phyloP scores from a whole-genome alignment of 805 yeast genomes.

The Yamadazyma laniorum region DNA sequence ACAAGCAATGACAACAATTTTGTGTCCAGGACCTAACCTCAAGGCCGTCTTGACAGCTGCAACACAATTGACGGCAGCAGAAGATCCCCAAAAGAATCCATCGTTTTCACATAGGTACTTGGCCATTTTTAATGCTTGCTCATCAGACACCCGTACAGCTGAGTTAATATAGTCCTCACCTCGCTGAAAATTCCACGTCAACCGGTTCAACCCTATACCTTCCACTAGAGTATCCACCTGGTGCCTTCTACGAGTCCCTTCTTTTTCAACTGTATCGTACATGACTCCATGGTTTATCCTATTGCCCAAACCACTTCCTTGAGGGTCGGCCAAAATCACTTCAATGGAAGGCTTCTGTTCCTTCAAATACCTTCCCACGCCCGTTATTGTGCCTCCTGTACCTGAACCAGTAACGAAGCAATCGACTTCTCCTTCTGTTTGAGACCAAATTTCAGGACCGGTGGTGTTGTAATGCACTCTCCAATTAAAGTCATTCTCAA shows the following conservation, averaged over 20 bases:
- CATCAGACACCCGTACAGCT: constrained; percentile 75
- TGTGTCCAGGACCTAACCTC: constrained; percentile 53
- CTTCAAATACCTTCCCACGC: constrained; percentile 80
- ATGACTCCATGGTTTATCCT: constrained; percentile 86
- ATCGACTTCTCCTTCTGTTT: constrained; percentile 64
- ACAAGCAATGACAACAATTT: constrained; percentile 82
- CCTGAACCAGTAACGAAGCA: constrained; percentile 90
- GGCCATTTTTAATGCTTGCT: constrained; percentile 86
- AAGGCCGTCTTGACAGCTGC: constrained; percentile 67
- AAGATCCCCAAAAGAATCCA: constrained; percentile 88
- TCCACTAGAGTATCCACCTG: constrained; percentile 95
- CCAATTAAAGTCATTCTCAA: constrained; percentile 94
- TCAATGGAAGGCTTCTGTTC: constrained; percentile 47
- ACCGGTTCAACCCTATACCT: constrained; percentile 87
- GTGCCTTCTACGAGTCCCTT: constrained; percentile 91
- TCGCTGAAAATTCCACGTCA: constrained; percentile 74
- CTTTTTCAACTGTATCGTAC: constrained; percentile 86
- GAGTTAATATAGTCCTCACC: constrained; percentile 75
- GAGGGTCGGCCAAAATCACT: constrained; percentile 87
- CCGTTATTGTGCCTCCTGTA: constrained; percentile 95
- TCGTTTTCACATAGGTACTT: constrained; percentile 74
- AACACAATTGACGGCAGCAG: constrained; percentile 91
- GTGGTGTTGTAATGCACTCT: constrained; percentile 75
- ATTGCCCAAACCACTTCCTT: constrained; percentile 89
- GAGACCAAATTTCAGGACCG: constrained; percentile 89